Evolutionary conservation across 306 rosid species (phyloP).

Genomic region (Bauhinia variegata): DNA sequence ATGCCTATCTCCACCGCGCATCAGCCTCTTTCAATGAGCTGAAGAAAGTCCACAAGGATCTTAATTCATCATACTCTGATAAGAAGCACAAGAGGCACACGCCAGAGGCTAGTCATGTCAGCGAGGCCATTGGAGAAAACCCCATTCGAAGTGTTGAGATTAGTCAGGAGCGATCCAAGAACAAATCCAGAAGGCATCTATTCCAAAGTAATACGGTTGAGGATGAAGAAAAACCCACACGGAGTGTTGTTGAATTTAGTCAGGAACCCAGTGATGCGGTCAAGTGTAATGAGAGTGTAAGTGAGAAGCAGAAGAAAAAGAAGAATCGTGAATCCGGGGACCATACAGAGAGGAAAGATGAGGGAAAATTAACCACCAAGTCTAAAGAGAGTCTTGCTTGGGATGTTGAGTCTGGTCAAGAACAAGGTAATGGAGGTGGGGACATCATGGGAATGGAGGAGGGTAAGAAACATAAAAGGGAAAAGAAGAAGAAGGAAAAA

Average conservation of each 20-base stretch:
- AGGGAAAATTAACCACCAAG: not conserved
- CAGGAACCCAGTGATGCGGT: constrained; percentile 30
- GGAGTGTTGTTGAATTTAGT: not conserved
- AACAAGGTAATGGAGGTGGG: constrained; percentile 3
- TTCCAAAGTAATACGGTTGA: not conserved
- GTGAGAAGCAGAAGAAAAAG: constrained; percentile 39
- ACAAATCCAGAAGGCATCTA: not conserved
- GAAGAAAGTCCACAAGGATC: constrained; percentile 28
- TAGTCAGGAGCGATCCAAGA: constrained; percentile 2
- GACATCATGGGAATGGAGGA: not conserved
- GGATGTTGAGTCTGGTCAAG: not conserved
- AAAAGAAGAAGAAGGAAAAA: not conserved
- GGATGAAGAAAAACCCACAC: constrained; percentile 10
- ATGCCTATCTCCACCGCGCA: constrained; percentile 17
- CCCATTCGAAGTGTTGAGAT: not conserved
- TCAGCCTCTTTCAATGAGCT: constrained; percentile 4
- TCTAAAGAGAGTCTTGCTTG: not conserved
- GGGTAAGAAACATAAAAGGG: not conserved
- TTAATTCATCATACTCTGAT: constrained; percentile 3
- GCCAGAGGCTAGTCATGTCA: not conserved
- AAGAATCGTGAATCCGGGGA: constrained; percentile 9
- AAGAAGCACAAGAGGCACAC: constrained; percentile 16
- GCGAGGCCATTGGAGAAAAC: not conserved
- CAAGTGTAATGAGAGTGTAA: constrained; percentile 14
- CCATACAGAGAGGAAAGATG: constrained; percentile 14